Conservation (phyloP, 352 stramenopile species). For the Phytophthora boehmeriae region DNA sequence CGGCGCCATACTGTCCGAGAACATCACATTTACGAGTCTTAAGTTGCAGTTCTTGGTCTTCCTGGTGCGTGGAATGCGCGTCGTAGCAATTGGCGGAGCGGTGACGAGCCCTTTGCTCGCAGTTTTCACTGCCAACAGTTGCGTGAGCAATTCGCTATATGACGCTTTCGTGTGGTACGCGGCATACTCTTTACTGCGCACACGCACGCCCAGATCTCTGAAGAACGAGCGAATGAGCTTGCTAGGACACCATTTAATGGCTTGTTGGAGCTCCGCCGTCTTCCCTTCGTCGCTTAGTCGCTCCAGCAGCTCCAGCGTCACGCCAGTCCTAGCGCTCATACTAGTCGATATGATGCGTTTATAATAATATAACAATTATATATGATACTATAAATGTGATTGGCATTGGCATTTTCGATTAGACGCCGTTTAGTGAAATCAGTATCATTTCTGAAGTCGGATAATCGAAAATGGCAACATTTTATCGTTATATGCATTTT, state of each 20-base stretch:
- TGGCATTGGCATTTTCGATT: too few species aligned
- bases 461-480: too few species aligned
- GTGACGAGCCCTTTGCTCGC: constrained; percentile 7
- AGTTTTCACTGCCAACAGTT: constrained; percentile 18
- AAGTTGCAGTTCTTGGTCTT: constrained; percentile 36
- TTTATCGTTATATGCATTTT: too few species aligned
- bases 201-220: constrained; percentile 19
- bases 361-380: too few species aligned
- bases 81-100: not conserved
- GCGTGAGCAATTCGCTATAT: constrained; percentile 24
- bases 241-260: constrained; percentile 25
- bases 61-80: constrained; percentile 11
- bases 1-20: constrained; percentile 16
- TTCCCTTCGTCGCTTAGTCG: constrained; percentile 21
- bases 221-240: constrained; percentile 28
- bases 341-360: too few species aligned
- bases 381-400: too few species aligned
- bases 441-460: too few species aligned
- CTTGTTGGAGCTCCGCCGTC: constrained; percentile 19
- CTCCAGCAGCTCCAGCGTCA: constrained; percentile 29
- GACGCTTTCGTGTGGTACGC: constrained; percentile 28
- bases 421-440: too few species aligned
- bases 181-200: constrained; percentile 29
- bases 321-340: not conserved
- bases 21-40: constrained; percentile 27